phyloP scores from a whole-genome alignment of 108 stramenopile species.

The Parietichytrium sp. region DNA sequence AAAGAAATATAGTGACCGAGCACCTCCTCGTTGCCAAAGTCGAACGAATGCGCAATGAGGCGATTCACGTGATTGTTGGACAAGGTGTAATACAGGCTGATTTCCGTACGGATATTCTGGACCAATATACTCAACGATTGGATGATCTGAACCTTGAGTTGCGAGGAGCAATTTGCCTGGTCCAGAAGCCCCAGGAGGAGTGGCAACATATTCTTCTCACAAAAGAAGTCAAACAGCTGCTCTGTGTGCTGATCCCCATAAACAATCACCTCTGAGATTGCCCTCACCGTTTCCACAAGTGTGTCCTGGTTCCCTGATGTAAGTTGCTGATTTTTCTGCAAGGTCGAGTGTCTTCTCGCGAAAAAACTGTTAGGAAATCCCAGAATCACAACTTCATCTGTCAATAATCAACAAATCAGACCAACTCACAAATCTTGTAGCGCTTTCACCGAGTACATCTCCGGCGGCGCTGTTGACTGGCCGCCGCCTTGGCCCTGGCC shows the following conservation, averaged over 20 bases:
- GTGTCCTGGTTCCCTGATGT: too few species aligned
- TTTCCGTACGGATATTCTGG: slow-evolving; percentile 36
- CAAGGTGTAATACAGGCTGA: slow-evolving; percentile 39
- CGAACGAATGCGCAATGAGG: slow-evolving; percentile 41
- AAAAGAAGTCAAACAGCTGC: slow-evolving; percentile 52
- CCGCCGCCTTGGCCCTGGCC: too few species aligned
- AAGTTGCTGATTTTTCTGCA: too few species aligned
- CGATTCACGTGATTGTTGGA: slow-evolving; percentile 55
- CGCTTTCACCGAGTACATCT: too few species aligned
- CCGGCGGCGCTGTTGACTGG: too few species aligned
- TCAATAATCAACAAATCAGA: too few species aligned
- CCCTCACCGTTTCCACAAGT: neutral
- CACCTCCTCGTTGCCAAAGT: slow-evolving; percentile 49
- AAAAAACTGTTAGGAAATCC: too few species aligned
- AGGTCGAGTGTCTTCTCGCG: too few species aligned
- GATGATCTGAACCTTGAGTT: slow-evolving; percentile 49
- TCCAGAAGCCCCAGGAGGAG: slow-evolving; percentile 36
- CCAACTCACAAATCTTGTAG: too few species aligned
- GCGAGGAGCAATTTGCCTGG: neutral
- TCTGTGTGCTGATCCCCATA: slow-evolving; percentile 49
- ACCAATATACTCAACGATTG: slow-evolving; percentile 53
- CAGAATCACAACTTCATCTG: too few species aligned
- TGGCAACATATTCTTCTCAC: slow-evolving; percentile 46
- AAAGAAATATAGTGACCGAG: slow-evolving; percentile 51
- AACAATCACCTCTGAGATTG: slow-evolving; percentile 48